Base-by-base conservation (phyloP, 2,329 filamentous ascomycete species). In the Davidsoniella eucalypti region DNA sequence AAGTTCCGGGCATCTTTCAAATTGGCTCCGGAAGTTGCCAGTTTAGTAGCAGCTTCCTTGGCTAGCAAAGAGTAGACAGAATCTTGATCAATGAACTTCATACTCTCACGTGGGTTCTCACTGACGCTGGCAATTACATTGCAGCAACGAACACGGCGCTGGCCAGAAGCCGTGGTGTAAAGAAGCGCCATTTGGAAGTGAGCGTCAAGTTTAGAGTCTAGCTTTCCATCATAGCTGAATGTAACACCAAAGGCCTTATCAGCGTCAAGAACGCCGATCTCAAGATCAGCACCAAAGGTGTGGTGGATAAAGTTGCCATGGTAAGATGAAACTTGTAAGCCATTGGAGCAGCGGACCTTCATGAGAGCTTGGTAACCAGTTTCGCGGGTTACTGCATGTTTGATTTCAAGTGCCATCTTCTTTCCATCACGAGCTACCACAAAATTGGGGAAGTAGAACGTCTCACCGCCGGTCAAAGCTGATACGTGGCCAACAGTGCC, bases 311-410 rank as follows among this genome's bases (percentile, higher is more conserved):
- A 98, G 66, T 94, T 94, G 57, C 92, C 92, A 60, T 94, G 87
- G 61, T 98, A 98, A n/a, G 79, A 78, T 14, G 86, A 80, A 14
- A 98, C 83, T 62, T 98, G 92, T 48, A 98, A 71, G 16, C 92
- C 92, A 59, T 94, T 98, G 16, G 88, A 95, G 68, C 92, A 98
- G 55, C 92, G 83, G 52, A 98, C 90, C 70, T 98, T 98, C 86
- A 98, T 93, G 58, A 98, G 70, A 17, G 87, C 87, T 65, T 95
- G 90, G 68, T 86, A 96, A 18, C 92, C 92, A 44, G 90, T 94
- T 63, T 95, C 88, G 55, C 92, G 76, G 2, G 80, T 87, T 26
- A 95, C 78, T 0, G 85, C 80, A 60, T 95, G 90, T 57, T 80
- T 78, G 56, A 98, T 79, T 67, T 98, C 92, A 44, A 82, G 76